Conservation (phyloP, 2,329 filamentous ascomycete species). For the Phialophora macrospora region DNA sequence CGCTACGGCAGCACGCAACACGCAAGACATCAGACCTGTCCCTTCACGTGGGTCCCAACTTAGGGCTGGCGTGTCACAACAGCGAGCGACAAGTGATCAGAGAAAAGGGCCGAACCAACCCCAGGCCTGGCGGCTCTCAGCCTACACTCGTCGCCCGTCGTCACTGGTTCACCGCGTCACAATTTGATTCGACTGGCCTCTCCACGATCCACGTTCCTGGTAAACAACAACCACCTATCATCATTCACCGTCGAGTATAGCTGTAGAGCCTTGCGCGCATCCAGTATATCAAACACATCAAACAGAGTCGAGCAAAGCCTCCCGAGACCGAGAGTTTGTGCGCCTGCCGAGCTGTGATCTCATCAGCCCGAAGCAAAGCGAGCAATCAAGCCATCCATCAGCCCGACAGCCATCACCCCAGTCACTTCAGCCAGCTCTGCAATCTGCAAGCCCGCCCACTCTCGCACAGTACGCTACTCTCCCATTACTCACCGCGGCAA, state of each 20-base stretch:
- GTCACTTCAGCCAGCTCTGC: slow-evolving; percentile 22
- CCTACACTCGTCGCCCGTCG: slow-evolving; percentile 10
- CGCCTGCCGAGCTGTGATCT: slow-evolving; percentile 24
- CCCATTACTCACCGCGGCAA: slow-evolving; percentile 19
- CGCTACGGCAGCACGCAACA: slow-evolving; percentile 18
- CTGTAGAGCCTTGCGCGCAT: slow-evolving; percentile 28
- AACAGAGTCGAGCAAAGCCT: neutral
- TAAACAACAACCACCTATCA: slow-evolving; percentile 35
- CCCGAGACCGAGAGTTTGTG: neutral
- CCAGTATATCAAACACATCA: slow-evolving; percentile 3
- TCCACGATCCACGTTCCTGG: slow-evolving; percentile 32
- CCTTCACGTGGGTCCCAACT: slow-evolving; percentile 27
- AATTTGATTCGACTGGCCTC: slow-evolving; percentile 34
- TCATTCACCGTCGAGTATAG: slow-evolving; percentile 19
- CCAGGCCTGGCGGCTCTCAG: slow-evolving; percentile 21
- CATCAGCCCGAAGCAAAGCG: slow-evolving; percentile 25
- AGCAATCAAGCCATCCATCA: slow-evolving; percentile 25
- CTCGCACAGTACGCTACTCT: slow-evolving; percentile 5
- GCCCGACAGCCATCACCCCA: slow-evolving; percentile 24
- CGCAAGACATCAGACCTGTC: slow-evolving; percentile 24
- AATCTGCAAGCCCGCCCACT: slow-evolving; percentile 23
- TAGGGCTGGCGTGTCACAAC: slow-evolving; percentile 6
- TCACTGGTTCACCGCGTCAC: slow-evolving; percentile 19
- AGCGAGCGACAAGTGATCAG: slow-evolving; percentile 4
- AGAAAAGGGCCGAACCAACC: slow-evolving; percentile 23